Evolutionary conservation across 257 asterid species (phyloP).

Genomic region (Ajuga chamaepitys): DNA sequence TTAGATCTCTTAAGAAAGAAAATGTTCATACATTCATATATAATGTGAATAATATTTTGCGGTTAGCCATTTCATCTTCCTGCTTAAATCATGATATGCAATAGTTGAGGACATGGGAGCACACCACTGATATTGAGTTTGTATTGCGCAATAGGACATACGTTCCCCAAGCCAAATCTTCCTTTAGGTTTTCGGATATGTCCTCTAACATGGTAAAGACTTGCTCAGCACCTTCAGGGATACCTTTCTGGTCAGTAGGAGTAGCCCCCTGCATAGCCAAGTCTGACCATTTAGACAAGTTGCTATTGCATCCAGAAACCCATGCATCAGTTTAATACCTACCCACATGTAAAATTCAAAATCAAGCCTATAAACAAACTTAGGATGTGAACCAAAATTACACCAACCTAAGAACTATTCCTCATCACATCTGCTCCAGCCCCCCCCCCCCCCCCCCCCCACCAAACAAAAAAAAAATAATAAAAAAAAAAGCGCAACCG

Average conservation of each 20-base stretch:
- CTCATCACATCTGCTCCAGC: no score
- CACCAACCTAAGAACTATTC: no score
- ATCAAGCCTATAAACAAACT: neutral
- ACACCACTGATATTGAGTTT: constrained; percentile 82
- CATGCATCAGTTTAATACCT: neutral
- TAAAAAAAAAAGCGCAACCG: no score
- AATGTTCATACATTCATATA: neutral
- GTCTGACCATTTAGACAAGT: neutral
- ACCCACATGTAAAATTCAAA: neutral
- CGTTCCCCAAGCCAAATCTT: constrained; percentile 96
- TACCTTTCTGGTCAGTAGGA: constrained; percentile 39
- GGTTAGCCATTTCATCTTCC: neutral
- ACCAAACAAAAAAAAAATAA: no score
- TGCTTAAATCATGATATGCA: neutral
- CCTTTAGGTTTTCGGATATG: constrained; percentile 48
- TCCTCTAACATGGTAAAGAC: constrained; percentile 55
- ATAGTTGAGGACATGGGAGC: constrained; percentile 18
- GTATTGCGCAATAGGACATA: constrained; percentile 76
- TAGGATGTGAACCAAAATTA: no score
- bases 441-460: no score
- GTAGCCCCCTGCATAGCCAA: constrained; percentile 60
- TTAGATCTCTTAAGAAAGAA: constrained; percentile 3
- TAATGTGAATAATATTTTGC: neutral
- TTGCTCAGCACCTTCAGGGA: constrained; percentile 69
- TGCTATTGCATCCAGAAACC: neutral